Evolutionary conservation across 225 moss, liverwort and hornwort species (phyloP), one percentile per base, ranked within the genome.

Genomic region (Thuidium tamariscinum): DNA sequence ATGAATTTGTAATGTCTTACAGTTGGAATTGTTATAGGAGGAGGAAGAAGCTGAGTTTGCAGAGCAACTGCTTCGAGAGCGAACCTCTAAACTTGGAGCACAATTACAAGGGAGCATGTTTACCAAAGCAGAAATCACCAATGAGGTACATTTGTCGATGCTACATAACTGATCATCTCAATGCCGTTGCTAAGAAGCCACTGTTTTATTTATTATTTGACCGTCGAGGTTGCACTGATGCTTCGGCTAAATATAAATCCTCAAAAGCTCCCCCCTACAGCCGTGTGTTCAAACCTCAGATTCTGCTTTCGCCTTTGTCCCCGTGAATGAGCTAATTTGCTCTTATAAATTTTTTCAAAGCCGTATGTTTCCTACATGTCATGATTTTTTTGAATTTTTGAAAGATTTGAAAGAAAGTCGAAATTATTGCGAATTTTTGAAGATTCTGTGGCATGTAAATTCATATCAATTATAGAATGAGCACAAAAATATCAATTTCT

Each of bases 1-100:
- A 79, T 83, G 82, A 59, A 55, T 68, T 20, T 67, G 29, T 44
- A 73, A 60, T 67, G 63, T 67, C 74, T 83, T 80, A 56, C 19
- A 42, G 80, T 85, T 87, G 82, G 51, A 61, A 74, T 86, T 89
- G 81, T 57, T 64, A 57, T 46, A 93, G 93, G 91, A 92, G 86
- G 93, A 92, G 67, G 93, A 93, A 84, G 93, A 93, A 85, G 88
- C 89, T 84, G 93, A 91, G 84, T 93, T 91, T 86, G 86, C 89
- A 27, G 90, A 92, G 86, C 93, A 93, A 84, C 51, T 93, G 84
- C 86, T 67, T 56, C 89, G 51, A 65, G 93, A 88, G 81, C 86
- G 88, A 82, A 69, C 81, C 36, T 86, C 87, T 70, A 86, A 87
- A 80, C 57, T 85, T 39, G 83, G 85, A 73, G 74, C 87, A 61